These are phyloP conservation scores for Corchorus olitorius DNA, from an alignment of 345 rosid genomes.

Conservation along the genomic window DNA sequence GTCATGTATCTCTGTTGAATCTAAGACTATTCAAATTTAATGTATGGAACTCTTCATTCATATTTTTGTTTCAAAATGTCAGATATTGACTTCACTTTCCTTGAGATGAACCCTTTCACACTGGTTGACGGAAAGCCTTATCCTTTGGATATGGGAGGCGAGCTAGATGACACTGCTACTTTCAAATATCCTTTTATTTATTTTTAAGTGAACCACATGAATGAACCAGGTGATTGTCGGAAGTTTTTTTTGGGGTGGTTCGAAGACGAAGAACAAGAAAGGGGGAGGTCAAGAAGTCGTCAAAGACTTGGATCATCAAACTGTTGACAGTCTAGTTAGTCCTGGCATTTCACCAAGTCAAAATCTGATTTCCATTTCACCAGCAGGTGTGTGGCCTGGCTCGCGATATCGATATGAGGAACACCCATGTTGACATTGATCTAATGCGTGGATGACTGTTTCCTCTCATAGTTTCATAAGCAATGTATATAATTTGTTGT, in stretches of 20 bases:
- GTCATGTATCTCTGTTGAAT: background rate
- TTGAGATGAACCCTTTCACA: constrained; percentile 98
- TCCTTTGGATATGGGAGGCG: constrained; percentile 98
- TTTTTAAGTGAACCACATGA: constrained; percentile 10
- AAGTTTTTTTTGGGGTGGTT: constrained; percentile 81
- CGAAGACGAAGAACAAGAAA: constrained; percentile 76
- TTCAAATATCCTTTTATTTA: constrained; percentile 43
- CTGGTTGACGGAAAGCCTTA: constrained; percentile 92
- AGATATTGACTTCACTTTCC: constrained; percentile 98
- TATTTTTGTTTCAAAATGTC: constrained; percentile 15
- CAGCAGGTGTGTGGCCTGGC: constrained; percentile 73
- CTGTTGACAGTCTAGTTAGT: constrained; percentile 37
- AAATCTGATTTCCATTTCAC: constrained; percentile 55
- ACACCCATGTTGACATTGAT: constrained; percentile 77
- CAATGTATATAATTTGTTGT: constrained; percentile 43
- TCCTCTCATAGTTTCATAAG: constrained; percentile 17
- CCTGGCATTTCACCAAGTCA: constrained; percentile 51
- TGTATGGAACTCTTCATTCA: constrained; percentile 20
- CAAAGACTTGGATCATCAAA: constrained; percentile 45
- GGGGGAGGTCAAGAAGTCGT: constrained; percentile 46
- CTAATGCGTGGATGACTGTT: constrained; percentile 78
- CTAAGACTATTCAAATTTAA: constrained; percentile 1
- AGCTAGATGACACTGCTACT: constrained; percentile 96
- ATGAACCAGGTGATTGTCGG: constrained; percentile 79
- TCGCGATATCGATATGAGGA: constrained; percentile 70